Conservation (phyloP, 495 filamentous ascomycete species). For the Pyrenopolyporus hunteri region DNA sequence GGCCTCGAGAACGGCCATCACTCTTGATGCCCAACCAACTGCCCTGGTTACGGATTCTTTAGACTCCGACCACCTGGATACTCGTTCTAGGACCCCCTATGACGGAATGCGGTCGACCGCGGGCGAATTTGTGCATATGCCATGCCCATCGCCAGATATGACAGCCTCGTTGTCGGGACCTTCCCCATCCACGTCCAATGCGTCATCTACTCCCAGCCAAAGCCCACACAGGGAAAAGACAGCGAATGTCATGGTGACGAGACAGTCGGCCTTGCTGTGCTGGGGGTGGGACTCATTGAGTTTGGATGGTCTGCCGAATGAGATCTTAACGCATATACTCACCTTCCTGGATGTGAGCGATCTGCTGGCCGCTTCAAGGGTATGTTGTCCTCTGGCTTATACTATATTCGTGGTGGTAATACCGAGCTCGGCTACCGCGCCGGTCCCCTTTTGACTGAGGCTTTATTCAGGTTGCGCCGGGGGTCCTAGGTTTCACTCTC, state of each 20-base stretch:
- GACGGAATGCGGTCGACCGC: conserved; percentile 28
- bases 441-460: conserved; percentile 13
- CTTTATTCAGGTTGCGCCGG: conserved; percentile 12
- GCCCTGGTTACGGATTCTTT: conserved; percentile 25
- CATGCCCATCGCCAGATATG: conserved; percentile 21
- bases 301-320: conserved; percentile 56
- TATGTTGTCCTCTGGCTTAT: conserved; percentile 45
- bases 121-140: conserved; percentile 21
- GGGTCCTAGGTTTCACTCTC: conserved; percentile 12
- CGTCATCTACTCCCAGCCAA: conserved; percentile 10
- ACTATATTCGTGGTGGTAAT: conserved; percentile 11
- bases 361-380: conserved; percentile 60
- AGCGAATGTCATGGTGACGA: conserved; percentile 24
- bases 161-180: conserved; percentile 12
- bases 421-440: conserved; percentile 9
- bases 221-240: conserved; percentile 8
- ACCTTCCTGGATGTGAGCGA: conserved; percentile 63
- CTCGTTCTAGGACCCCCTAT: conserved; percentile 2
- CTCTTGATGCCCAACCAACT: conserved; percentile 44
- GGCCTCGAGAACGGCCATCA: conserved; percentile 40
- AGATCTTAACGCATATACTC: conserved; percentile 62
- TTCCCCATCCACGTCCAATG: conserved; percentile 15
- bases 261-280: conserved; percentile 23
- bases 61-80: conserved; percentile 29
- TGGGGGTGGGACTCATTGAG: conserved; percentile 38